Evolutionary conservation across 768 basidiomycete species (phyloP).

Genomic region (Kwoniella bestiolae): DNA sequence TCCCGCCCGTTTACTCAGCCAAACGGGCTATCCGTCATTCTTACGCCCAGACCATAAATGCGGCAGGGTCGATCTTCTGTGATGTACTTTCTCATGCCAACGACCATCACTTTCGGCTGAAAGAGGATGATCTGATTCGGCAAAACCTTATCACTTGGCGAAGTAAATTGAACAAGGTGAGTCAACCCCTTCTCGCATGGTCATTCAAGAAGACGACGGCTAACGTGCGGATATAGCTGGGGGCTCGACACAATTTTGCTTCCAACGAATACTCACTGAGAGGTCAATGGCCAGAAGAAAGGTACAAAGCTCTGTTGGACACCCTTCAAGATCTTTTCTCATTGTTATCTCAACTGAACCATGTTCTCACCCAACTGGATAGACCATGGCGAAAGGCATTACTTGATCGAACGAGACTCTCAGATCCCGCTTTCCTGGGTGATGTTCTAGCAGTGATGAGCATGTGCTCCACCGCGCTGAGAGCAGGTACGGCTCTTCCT

Average conservation of each 20-base stretch:
- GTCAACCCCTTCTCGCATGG: constrained; percentile 56
- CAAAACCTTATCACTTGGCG: constrained; percentile 74
- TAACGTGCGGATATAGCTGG: no score
- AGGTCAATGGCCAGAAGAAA: constrained; percentile 76
- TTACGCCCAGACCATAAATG: constrained; percentile 69
- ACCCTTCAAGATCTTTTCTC: constrained; percentile 68
- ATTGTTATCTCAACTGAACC: constrained; percentile 73
- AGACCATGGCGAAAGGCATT: constrained; percentile 78
- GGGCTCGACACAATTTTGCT: constrained; percentile 25
- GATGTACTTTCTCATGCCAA: constrained; percentile 74
- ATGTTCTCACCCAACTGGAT: constrained; percentile 72
- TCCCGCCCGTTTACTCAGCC: constrained; percentile 76
- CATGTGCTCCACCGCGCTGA: constrained; percentile 78
- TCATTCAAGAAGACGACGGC: no score
- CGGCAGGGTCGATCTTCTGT: constrained; percentile 75
- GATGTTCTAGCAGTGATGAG: constrained; percentile 82
- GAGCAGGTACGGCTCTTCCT: constrained; percentile 74
- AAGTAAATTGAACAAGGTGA: constrained; percentile 70
- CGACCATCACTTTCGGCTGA: constrained; percentile 60
- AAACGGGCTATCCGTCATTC: constrained; percentile 73
- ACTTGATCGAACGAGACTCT: constrained; percentile 71
- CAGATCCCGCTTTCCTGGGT: constrained; percentile 80
- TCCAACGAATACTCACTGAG: constrained; percentile 69
- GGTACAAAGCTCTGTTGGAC: constrained; percentile 64
- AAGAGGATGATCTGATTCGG: constrained; percentile 65